Conservation (phyloP, 2,329 filamentous ascomycete genomes). For the Fonsecaea erecta region DNA sequence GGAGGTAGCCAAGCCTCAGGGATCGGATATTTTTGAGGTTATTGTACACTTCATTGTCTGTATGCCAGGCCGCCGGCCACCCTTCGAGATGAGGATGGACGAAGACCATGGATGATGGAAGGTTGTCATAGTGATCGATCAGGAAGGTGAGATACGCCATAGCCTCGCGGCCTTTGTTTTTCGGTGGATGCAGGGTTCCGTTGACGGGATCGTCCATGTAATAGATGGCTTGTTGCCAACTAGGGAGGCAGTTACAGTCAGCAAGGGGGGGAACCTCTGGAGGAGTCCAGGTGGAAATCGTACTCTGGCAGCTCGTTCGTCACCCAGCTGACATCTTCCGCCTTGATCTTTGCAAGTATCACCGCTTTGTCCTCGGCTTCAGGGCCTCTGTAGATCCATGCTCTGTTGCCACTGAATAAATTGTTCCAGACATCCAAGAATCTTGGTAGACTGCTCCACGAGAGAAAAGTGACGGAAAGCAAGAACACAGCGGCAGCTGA, state of each 20-base stretch:
- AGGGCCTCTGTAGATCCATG: conserved; percentile 16
- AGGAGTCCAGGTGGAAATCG: conserved; percentile 20
- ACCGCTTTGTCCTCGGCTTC: conserved; percentile 46
- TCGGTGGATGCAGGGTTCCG: conserved; percentile 37
- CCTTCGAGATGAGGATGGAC: conserved; percentile 47
- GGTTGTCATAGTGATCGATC: conserved; percentile 51
- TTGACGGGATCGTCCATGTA: conserved; percentile 20
- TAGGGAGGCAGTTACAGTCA: conserved; percentile 26
- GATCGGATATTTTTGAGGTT: conserved; percentile 57
- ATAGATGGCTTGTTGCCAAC: conserved; percentile 55
- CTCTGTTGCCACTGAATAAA: neutral
- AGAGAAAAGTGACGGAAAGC: neutral
- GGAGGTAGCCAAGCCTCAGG: conserved; percentile 58
- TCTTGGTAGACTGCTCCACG: neutral
- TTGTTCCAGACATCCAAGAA: neutral
- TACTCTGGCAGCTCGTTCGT: conserved; percentile 52
- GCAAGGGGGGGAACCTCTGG: neutral
- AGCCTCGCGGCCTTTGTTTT: conserved; percentile 54
- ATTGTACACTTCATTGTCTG: conserved; percentile 60
- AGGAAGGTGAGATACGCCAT: conserved; percentile 56
- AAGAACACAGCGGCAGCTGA: neutral
- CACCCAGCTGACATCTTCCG: conserved; percentile 53
- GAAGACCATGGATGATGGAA: conserved; percentile 53
- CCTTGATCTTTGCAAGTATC: conserved; percentile 51
- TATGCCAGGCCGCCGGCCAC: conserved; percentile 54